These are phyloP conservation scores for Epichloe brachyelytri DNA, from an alignment of 2,329 filamentous ascomycete species.

Conservation along the genomic window DNA sequence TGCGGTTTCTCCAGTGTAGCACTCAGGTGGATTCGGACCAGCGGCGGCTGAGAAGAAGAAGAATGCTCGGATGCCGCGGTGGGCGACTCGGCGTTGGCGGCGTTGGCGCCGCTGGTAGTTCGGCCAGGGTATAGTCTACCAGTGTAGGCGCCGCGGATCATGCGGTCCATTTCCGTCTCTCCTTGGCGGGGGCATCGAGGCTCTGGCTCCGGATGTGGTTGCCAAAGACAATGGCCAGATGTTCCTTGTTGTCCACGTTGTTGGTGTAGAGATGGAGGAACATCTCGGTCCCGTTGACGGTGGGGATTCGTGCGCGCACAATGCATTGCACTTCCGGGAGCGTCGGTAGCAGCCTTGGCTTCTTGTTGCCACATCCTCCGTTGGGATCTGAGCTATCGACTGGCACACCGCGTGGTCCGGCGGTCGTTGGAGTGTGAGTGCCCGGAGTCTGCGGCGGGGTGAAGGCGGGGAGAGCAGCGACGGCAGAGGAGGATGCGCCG, in stretches of 20 bases:
- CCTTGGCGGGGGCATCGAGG: slow-evolving; percentile 58
- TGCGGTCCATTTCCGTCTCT: slow-evolving; percentile 78
- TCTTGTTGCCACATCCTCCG: slow-evolving; percentile 48
- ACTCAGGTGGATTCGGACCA: slow-evolving; percentile 94
- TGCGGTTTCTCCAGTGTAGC: slow-evolving; percentile 95
- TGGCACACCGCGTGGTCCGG: slow-evolving; percentile 38
- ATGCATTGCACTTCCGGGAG: slow-evolving; percentile 85
- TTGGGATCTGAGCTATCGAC: slow-evolving; percentile 46
- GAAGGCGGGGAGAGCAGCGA: slow-evolving; percentile 82
- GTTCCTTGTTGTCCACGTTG: slow-evolving; percentile 86
- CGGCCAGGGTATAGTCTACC: slow-evolving; percentile 79
- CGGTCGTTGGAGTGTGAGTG: slow-evolving; percentile 35
- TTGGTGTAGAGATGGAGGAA: slow-evolving; percentile 93
- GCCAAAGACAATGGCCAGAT: slow-evolving; percentile 93
- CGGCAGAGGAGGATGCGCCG: slow-evolving; percentile 29
- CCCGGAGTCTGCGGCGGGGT: slow-evolving; percentile 58
- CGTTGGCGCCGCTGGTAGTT: slow-evolving; percentile 49
- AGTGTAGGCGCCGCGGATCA: slow-evolving; percentile 88
- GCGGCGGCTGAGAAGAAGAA: slow-evolving; percentile 30
- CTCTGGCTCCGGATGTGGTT: slow-evolving; percentile 63
- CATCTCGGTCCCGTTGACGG: slow-evolving; percentile 86
- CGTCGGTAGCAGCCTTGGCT: slow-evolving; percentile 58
- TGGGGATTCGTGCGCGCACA: slow-evolving; percentile 89
- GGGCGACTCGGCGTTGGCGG: slow-evolving; percentile 12
- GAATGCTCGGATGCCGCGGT: background rate